Evolutionary conservation across 1,284 basidiomycete species (phyloP).

Genomic region (Phlebopus sp.): DNA sequence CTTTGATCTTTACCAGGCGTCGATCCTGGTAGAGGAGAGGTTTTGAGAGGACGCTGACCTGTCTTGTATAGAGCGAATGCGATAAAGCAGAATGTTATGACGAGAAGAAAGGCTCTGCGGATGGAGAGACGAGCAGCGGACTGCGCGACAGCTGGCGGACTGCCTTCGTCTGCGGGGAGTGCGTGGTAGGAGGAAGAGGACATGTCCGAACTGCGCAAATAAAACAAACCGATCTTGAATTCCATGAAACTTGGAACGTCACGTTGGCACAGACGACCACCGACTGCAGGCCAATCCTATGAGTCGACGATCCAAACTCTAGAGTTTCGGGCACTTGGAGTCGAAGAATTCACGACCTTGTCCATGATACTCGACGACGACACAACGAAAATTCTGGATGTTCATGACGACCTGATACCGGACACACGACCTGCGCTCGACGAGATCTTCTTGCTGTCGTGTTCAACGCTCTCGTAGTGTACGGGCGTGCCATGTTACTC

Average conservation of each 20-base stretch:
- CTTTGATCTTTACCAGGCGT: conserved; percentile 12
- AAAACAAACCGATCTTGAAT: background rate
- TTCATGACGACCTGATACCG: too few relatives aligned
- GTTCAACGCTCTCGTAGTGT: too few relatives aligned
- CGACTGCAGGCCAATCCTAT: too few relatives aligned
- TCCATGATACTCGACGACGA: too few relatives aligned
- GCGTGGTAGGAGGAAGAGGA: conserved; percentile 20
- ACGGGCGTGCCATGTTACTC: too few relatives aligned
- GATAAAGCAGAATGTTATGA: conserved; percentile 16
- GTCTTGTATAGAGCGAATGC: conserved; percentile 16
- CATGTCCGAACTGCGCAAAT: conserved; percentile 17
- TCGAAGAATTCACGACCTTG: too few relatives aligned
- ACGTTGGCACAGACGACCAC: too few relatives aligned
- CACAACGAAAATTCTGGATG: too few relatives aligned
- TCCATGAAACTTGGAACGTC: conserved; percentile 9
- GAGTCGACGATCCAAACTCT: too few relatives aligned
- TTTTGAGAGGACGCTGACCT: conserved; percentile 11
- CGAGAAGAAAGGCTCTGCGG: conserved; percentile 21
- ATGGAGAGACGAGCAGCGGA: conserved; percentile 13
- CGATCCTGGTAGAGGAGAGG: conserved; percentile 1
- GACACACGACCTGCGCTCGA: too few relatives aligned
- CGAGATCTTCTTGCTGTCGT: too few relatives aligned
- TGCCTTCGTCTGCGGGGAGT: conserved; percentile 18
- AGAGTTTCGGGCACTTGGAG: too few relatives aligned
- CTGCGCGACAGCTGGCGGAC: conserved; percentile 5